Percentiles rank a stretch among this genome's conserved stretches.
Conservation (phyloP, 2,329 filamentous ascomycete species). For the Sclerotinia spermophila region DNA sequence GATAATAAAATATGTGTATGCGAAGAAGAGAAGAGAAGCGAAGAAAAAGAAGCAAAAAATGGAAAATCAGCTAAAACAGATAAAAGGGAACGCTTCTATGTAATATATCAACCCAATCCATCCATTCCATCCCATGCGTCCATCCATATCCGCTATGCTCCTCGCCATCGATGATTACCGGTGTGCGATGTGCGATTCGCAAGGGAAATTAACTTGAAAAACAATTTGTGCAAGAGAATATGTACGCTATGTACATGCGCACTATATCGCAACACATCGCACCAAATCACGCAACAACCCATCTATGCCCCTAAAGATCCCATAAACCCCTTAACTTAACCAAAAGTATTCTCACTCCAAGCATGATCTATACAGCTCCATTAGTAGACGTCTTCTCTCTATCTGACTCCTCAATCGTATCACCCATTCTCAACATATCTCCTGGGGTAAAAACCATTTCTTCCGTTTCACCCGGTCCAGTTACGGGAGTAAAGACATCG, state of each 20-base stretch:
- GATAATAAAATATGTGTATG: neutral
- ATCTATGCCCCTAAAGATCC: neutral
- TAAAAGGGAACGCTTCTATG: conserved; percentile 14
- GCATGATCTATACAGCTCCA: neutral
- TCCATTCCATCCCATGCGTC: neutral
- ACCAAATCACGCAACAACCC: neutral
- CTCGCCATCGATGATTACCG: neutral
- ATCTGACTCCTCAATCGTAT: conserved; percentile 11
- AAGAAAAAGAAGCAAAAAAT: neutral
- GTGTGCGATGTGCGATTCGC: neutral
- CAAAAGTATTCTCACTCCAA: neutral
- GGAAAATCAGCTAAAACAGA: neutral
- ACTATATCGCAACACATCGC: neutral
- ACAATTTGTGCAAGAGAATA: conserved; percentile 12
- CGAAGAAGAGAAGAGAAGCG: neutral
- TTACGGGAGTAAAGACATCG: conserved; percentile 54
- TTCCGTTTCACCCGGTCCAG: conserved; percentile 32
- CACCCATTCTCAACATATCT: conserved; percentile 12
- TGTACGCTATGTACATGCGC: conserved; percentile 13
- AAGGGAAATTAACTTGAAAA: neutral
- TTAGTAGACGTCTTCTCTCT: conserved; percentile 19
- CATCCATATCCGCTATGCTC: neutral
- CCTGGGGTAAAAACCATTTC: conserved; percentile 30
- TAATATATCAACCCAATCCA: neutral
- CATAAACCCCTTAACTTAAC: neutral